Evolutionary conservation across 2,329 filamentous ascomycete species (phyloP), one percentile per base, ranked within the genome.

Genomic region (Aspergillus fijiensis): DNA sequence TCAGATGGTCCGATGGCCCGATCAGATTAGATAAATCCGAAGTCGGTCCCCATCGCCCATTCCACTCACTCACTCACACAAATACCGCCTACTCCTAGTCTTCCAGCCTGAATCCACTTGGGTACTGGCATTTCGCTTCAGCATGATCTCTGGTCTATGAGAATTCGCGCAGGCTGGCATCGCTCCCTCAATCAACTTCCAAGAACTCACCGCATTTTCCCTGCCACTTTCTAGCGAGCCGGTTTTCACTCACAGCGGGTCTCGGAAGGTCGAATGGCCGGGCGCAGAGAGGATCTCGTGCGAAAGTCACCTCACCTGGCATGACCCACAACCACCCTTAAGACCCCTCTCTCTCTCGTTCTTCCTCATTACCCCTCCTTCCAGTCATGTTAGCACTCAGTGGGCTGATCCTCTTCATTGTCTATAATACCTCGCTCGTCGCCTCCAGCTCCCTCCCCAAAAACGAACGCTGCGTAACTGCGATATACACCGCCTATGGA

Each of bases 401-500:
- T 42, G 67, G 62, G 61, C 55, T 72, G 55, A 31, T 60, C 27
- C 29, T 71, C 31, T 23, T 63, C 19, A 49, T 61, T 9, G 19
- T 63, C 19, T 51, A 60, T 7, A 51, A 51, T 47, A 51, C 57
- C 14, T 52, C 52, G 3, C n/a, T 60, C 35, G 59, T 55, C 23
- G 55, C 51, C 29, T 61, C 61, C 2, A 61, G 55, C 19, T 45
- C 59, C 16, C 31, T 65, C 3, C 64, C 68, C 1, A 48, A 51
- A 29, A 63, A 72, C 33, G 71, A 72, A 60, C 69, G 64, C n/a
- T 76, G 74, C 54, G 72, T 75, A 33, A 70, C 67, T 0, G 68
- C 74, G 11, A 60, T 75, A 11, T 70, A 67, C 54, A 71, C 70
- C 4, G 71, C 73, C 4, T 71, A 72, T 55, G 67, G 67, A 45